Conservation (phyloP, 139 green algal species). For the Gonium pectorale region DNA sequence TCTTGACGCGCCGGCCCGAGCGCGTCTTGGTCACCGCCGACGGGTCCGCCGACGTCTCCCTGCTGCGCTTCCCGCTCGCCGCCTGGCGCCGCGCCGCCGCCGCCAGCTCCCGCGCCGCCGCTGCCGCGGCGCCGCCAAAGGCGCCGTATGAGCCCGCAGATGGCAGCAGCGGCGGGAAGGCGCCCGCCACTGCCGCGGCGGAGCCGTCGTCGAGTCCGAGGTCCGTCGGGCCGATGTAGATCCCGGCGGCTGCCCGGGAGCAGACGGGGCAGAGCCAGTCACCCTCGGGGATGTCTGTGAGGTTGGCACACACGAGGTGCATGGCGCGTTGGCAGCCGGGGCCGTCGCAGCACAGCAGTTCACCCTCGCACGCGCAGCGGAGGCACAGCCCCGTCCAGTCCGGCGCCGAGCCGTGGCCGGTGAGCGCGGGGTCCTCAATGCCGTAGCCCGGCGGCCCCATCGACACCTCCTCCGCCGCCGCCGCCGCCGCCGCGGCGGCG, state of each 20-base stretch:
- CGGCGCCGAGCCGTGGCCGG: not conserved
- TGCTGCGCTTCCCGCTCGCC: constrained; percentile 11
- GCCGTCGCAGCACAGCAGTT: constrained; percentile 48
- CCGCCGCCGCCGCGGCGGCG: not conserved
- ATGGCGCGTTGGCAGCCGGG: constrained; percentile 28
- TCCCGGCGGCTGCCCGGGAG: not conserved
- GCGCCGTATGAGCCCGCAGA: too few relatives aligned
- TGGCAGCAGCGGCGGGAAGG: too few relatives aligned
- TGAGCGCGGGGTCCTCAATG: constrained; percentile 3
- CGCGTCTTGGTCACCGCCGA: constrained; percentile 15
- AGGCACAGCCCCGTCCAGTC: constrained; percentile 41
- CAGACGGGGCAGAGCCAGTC: constrained; percentile 44
- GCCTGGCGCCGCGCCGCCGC: not conserved
- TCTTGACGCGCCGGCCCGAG: constrained; percentile 26
- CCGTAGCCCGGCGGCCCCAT: too few relatives aligned
- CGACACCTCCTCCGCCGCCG: not conserved
- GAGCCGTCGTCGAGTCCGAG: not conserved
- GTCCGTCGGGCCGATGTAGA: not conserved
- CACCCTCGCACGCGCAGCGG: constrained; percentile 26
- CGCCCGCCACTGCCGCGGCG: not conserved
- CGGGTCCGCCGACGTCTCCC: constrained; percentile 20
- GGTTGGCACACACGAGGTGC: constrained; percentile 17
- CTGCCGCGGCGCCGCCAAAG: too few relatives aligned
- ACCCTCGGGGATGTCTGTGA: constrained; percentile 22
- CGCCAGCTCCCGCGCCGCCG: not conserved